Conservation (phyloP, 1,284 basidiomycete species). For the Rhodotorula glutinis region DNA sequence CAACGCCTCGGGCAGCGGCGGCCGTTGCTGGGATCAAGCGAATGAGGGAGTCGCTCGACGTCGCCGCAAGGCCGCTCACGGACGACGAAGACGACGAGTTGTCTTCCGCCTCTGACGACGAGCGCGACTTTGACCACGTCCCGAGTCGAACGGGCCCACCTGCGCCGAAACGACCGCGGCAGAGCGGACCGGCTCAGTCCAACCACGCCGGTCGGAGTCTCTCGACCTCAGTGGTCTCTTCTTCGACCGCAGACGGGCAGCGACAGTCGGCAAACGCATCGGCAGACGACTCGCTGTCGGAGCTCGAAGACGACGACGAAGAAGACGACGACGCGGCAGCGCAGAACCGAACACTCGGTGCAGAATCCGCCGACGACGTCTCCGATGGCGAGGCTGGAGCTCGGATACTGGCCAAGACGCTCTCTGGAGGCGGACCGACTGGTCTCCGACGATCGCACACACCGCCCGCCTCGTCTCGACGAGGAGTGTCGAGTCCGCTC, state of each 20-base stretch:
- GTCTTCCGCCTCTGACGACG: slow-evolving; percentile 6
- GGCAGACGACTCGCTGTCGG: slow-evolving; percentile 4
- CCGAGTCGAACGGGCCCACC: not conserved
- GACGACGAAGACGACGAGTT: slow-evolving; percentile 7
- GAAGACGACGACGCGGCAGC: not conserved
- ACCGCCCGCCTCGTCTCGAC: not conserved
- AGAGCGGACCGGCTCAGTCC: not conserved
- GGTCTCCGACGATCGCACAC: not conserved
- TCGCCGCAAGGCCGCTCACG: not conserved
- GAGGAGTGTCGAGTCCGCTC: slow-evolving; percentile 9
- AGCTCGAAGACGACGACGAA: slow-evolving; percentile 15
- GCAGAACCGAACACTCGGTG: not conserved
- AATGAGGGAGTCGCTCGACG: not conserved
- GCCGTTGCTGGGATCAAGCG: not conserved
- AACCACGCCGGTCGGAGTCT: not conserved
- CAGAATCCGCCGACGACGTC: not conserved
- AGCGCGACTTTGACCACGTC: not conserved
- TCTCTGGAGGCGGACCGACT: not conserved
- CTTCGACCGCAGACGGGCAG: slow-evolving; percentile 14
- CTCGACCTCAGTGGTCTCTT: slow-evolving; percentile 9
- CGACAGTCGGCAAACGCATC: slow-evolving; percentile 1
- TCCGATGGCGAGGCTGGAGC: not conserved
- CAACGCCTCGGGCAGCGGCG: not conserved
- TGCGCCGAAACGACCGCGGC: not conserved
- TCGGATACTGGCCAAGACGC: not conserved